phyloP scores from a whole-genome alignment of 345 rosid genomes.

The Hypericum perforatum region DNA sequence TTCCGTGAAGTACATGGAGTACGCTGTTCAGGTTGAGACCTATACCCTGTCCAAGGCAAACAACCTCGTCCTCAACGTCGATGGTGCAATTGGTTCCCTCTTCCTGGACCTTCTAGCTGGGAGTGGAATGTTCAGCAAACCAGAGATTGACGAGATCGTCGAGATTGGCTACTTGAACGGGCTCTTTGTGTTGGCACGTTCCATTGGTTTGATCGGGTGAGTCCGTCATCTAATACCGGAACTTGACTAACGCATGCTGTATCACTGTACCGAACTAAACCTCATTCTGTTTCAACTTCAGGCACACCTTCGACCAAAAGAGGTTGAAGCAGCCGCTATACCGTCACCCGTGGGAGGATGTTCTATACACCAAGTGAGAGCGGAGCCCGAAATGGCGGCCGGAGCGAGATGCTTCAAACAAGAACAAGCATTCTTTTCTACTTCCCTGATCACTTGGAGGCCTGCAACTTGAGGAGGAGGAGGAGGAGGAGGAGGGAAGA shows the following conservation, averaged over 20 bases:
- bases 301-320: conserved; percentile 96
- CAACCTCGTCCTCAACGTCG: conserved; percentile 75
- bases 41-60: conserved; percentile 80
- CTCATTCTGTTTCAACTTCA: conserved; percentile 11
- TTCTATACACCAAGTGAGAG: conserved; percentile 89
- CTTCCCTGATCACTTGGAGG: neutral
- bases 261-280: neutral
- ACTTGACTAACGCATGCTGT: neutral
- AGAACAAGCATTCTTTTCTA: neutral
- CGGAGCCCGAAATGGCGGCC: neutral
- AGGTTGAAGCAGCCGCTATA: conserved; percentile 91
- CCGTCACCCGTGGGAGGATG: conserved; percentile 98
- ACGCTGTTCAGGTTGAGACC: conserved; percentile 79
- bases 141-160: conserved; percentile 82
- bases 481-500: too few relatives aligned
- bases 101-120: conserved; percentile 94
- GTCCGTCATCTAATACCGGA: conserved; percentile 5
- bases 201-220: conserved; percentile 85
- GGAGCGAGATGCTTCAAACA: conserved; percentile 2
- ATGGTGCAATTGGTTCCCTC: conserved; percentile 90
- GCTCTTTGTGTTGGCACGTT: conserved; percentile 87
- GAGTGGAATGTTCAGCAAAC: conserved; percentile 87
- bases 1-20: conserved; percentile 86
- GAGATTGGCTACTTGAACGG: conserved; percentile 84
- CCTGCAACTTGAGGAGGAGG: conserved; percentile 13